Percentiles rank a stretch among this genome's conserved stretches.
Evolutionary conservation across 257 asterid genomes (phyloP).

Genomic region (Nicotiana obtusifolia): DNA sequence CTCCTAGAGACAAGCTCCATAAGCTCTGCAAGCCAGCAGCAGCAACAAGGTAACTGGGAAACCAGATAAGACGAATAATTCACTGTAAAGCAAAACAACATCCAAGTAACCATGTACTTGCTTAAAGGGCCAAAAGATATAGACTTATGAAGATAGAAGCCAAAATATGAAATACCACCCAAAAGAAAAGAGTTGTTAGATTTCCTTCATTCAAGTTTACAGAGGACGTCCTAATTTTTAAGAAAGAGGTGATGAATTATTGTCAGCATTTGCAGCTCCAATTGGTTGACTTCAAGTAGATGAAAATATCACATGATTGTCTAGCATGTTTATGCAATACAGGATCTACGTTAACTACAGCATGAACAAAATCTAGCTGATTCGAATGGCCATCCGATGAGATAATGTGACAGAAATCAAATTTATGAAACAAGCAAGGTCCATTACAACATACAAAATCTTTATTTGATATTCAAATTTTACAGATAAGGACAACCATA

Average conservation of each 20-base stretch:
- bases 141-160: neutral
- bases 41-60: constrained; percentile 87
- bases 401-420: neutral
- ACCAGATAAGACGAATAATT: neutral
- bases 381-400: neutral
- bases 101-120: neutral
- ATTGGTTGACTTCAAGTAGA: neutral
- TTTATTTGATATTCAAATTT: neutral
- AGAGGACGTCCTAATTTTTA: neutral
- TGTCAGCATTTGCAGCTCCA: neutral
- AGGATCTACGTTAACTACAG: neutral
- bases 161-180: neutral
- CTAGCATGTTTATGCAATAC: neutral
- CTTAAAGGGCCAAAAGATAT: neutral
- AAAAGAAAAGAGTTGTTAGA: neutral
- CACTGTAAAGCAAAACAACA: neutral
- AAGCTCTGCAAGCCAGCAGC: constrained; percentile 91
- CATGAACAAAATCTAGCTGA: neutral
- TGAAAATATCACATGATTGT: neutral
- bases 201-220: neutral
- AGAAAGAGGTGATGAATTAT: neutral
- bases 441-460: neutral
- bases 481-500: neutral
- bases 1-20: constrained; percentile 88
- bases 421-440: neutral